A percentile compares a stretch with the other conserved stretches of the same genome.
These are phyloP conservation scores for Aspergillus jensenii DNA, from an alignment of 2,329 filamentous ascomycete genomes.

Conservation along the genomic window DNA sequence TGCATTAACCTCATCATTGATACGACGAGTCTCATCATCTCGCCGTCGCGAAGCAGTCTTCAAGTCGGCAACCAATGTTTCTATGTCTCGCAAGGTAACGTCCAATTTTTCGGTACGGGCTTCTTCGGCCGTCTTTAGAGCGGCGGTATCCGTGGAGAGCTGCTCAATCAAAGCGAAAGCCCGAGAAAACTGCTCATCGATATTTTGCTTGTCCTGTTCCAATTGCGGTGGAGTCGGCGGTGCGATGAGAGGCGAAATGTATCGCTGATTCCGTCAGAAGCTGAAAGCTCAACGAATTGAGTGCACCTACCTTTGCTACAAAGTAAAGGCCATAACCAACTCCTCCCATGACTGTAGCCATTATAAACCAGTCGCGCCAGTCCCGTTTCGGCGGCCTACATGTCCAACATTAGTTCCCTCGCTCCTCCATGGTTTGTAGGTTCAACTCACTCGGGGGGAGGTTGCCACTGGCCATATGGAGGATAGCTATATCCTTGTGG, in stretches of 20 bases:
- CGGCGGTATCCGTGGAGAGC: constrained; percentile 82
- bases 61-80: constrained; percentile 76
- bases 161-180: constrained; percentile 92
- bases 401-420: constrained; percentile 1
- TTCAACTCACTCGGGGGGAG: constrained; percentile 52
- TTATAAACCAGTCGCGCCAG: constrained; percentile 99
- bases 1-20: constrained; percentile 80
- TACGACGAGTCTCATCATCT: constrained; percentile 82
- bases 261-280: constrained; percentile 60
- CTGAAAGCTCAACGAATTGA: not conserved
- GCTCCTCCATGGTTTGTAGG: not conserved
- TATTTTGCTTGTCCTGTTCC: constrained; percentile 87
- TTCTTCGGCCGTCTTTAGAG: constrained; percentile 83
- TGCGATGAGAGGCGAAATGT: constrained; percentile 84
- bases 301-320: constrained; percentile 71
- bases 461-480: constrained; percentile 54
- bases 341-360: constrained; percentile 91
- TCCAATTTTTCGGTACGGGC: constrained; percentile 82
- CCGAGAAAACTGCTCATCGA: constrained; percentile 90
- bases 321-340: constrained; percentile 86
- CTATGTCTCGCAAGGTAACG: constrained; percentile 76
- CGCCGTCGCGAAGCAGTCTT: constrained; percentile 78
- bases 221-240: constrained; percentile 92
- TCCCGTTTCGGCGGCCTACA: constrained; percentile 70
- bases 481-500: constrained; percentile 50